Base-by-base conservation (phyloP, 768 basidiomycete genomes). In the Butyriboletus loyo region DNA sequence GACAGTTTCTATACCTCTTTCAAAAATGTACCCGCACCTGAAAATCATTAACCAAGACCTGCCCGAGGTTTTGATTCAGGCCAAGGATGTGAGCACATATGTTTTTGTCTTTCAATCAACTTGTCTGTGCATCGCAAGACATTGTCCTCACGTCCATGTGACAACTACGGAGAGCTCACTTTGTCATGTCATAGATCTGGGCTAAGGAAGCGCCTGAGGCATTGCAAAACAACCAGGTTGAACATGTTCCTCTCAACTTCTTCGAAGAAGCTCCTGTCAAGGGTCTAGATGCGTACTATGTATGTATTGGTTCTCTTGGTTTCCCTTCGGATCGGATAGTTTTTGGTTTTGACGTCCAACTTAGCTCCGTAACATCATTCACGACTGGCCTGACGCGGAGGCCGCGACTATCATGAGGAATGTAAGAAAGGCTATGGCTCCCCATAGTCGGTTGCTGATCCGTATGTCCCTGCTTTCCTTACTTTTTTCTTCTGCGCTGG, bases 381-480 rank as follows among this genome's bases (percentile, higher is more conserved):
- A 72, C 42, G 63, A 75, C 52, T 75, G 72, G 74, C 69, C 71
- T 10, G 65, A 72, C 27, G 60, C 62, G 1, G 68, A 72, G 25
- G 68, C 65, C 36, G 32, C 65, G 19, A 55, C 37, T 3, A 72
- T 75, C 43, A 49, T 74, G 32, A 60, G 54, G 27, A 69, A 66
- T 42, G 46, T 74, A 4, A 54, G 59, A 8, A 57, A 46, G 15
- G 68, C 64, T 7, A 65, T 74, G 67, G 52, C 24, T 10, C 61
- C 68, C 0, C 31, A 58, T n/a, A 70, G 68, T 49, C 61, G 65
- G 7, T 21, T 75, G 35, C 48, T 75, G 13, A 67, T 75, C 15
- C 67, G 72, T 73, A 30, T 22, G 71, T 59, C 15, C 13, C 21
- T 21, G 8, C n/a, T 17, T 32, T 31, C 13, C 2, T 8, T n/a